Base-by-base conservation (phyloP, 148 eudicot species). In the Nepenthes mirabilis region DNA sequence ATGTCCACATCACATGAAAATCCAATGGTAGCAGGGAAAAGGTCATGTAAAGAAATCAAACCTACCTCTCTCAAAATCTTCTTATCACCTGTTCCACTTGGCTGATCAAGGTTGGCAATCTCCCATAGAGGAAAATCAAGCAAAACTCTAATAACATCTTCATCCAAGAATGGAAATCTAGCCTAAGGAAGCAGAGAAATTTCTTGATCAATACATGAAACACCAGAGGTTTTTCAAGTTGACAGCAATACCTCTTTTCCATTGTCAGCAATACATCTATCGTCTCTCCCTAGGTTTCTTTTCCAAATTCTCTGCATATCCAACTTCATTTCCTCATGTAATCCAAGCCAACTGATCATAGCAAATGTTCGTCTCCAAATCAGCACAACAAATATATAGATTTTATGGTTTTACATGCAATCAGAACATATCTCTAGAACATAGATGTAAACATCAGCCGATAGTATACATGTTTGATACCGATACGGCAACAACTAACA, bases 221-320 rank as follows among this genome's bases (percentile, higher is more conserved):
- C 3, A 52, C 6, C n/a, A 3, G 32, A 52, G 55, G 6, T 52
- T 36, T 55, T 2, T 5, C 6, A 2, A 33, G 61, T n/a, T 37
- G 33, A 43, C 36, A 36, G 9, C 12, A 63, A 37, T 82, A 93
- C 97, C 95, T 94, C 99, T 75, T 89, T 94, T 63, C 87, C 97
- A 65, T 76, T 82, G 75, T 94, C 99, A 59, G 96, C 85, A 62
- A 94, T 94, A 74, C 99, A 94, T 61, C 99, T 80, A 72, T 94
- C 99, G 76, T 94, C 99, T 78, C 99, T 89, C 45, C 99, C 99
- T 10, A 89, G 81, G 75, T 94, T 94, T 79, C 99, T 82, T 75
- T 94, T 94, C 97, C 99, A 94, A 67, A 94, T 89, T 75, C 99
- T 77, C 74, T 94, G 99, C 95, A 94, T 72, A 63, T 94, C 99